A percentile compares a stretch with the other conserved stretches of the same genome.
phyloP scores from a whole-genome alignment of 1,139 yeast genomes.

The Yamadazyma pseudoaaseri region DNA sequence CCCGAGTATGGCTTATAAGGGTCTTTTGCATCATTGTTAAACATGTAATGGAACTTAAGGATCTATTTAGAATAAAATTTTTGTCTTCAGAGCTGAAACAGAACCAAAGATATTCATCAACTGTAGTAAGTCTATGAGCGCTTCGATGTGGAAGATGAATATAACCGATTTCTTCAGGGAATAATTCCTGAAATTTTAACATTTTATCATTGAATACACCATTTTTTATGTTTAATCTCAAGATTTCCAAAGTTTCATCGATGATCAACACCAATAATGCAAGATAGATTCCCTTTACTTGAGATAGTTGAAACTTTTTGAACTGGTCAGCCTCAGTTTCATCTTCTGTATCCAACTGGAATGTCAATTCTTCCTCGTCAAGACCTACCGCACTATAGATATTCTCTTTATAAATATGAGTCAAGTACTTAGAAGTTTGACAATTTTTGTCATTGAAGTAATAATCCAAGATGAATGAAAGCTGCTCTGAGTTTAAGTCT shows the following conservation, averaged over 20 bases:
- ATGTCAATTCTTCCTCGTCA: conserved; percentile 14
- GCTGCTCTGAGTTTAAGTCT: conserved; percentile 26
- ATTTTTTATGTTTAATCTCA: conserved; percentile 18
- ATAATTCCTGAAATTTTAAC: conserved; percentile 20
- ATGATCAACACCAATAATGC: conserved; percentile 32
- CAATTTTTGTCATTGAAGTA: conserved; percentile 23
- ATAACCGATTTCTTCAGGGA: conserved; percentile 25
- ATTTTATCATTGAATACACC: conserved; percentile 13
- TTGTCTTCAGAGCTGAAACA: conserved; percentile 3
- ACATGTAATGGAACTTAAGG: conserved; percentile 24
- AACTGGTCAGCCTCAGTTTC: background rate
- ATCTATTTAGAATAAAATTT: conserved; percentile 12
- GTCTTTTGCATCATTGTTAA: conserved; percentile 25
- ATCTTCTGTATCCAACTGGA: background rate
- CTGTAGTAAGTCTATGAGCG: conserved; percentile 14
- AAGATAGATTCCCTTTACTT: conserved; percentile 27
- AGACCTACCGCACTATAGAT: conserved; percentile 21
- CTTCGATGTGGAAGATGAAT: conserved; percentile 19
- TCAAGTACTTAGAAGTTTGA: conserved; percentile 22
- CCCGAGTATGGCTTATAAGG: conserved; percentile 12
- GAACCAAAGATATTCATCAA: conserved; percentile 15
- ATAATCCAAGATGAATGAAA: conserved; percentile 31
- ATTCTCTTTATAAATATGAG: conserved; percentile 27
- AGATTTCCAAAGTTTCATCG: conserved; percentile 29
- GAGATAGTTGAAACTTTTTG: background rate